Evolutionary conservation across 805 yeast species (phyloP), one percentile per base, ranked within the genome.

Genomic region (Metschnikowia drakensbergensis): DNA sequence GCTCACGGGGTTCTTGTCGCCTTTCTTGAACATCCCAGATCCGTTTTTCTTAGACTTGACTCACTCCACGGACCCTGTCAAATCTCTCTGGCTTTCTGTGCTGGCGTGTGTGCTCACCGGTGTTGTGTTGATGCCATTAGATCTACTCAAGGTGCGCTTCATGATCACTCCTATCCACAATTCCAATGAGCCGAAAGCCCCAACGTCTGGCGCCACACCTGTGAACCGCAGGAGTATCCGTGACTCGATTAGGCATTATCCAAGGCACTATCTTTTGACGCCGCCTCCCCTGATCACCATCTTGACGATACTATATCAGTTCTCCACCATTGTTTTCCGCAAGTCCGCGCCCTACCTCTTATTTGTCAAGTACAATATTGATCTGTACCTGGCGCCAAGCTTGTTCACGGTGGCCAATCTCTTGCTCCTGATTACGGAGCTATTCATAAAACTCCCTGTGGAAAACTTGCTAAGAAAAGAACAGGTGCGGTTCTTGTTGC

Each of bases 1-100:
- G 97, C 74, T 90, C 42, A 86, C 95, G 0, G 97, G 97, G 3
- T 80, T 91, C 53, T 62, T 90, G 6, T 83, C 96, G 4, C 94
- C 97, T 2, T 69, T 88, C 40, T 65, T 87, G 45, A 84, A 86
- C 17, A 80, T 89, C 29, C 96, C 97, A 0, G 97, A 91, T 62
- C 97, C 97, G 3, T 81, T 83, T 52, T 85, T 89, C 63, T 83
- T 89, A 56, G 96, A 88, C 54, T 76, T 86, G 44, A 76, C 88
- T 22, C 94, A 87, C 59, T 84, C 94, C 8, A 81, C 90, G 3
- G 89, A 85, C 52, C 89, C 95, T 1, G 67, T 80, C 42, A 71
- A 77, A 45, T 81, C 92, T n/a, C 69, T 90, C 6, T 65, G 81
- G 32, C 72, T 89, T 6, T 82, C 89, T 3, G 76, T 89, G 1